These are phyloP conservation scores for Selaginella moellendorffii DNA, from an alignment of 75 land plant genomes.

Conservation along the genomic window DNA sequence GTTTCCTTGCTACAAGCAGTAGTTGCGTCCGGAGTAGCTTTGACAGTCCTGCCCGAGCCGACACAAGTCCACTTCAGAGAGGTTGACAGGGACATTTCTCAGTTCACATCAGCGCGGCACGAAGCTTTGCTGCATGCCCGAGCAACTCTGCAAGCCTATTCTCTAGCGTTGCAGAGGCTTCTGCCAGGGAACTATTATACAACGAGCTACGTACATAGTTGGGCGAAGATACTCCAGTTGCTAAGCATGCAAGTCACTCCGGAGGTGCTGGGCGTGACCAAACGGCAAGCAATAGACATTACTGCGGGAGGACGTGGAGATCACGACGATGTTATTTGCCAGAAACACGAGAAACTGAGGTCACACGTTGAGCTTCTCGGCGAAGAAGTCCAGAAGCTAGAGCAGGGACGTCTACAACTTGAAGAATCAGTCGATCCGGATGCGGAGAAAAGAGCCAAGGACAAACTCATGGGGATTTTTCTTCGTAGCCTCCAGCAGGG, in stretches of 20 bases:
- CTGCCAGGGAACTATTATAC: slow-evolving; percentile 65
- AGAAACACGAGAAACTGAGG: slow-evolving; percentile 35
- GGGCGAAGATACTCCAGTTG: slow-evolving; percentile 71
- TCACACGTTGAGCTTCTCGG: slow-evolving; percentile 40
- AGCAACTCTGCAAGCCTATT: slow-evolving; percentile 43
- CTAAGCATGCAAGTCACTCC: slow-evolving; percentile 26
- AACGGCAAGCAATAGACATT: slow-evolving; percentile 67
- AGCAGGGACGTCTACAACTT: slow-evolving; percentile 50
- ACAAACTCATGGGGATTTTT: slow-evolving; percentile 47
- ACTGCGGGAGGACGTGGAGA: slow-evolving; percentile 33
- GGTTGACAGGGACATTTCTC: slow-evolving; percentile 67
- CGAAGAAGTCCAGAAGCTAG: slow-evolving; percentile 41
- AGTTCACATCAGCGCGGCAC: slow-evolving; percentile 40
- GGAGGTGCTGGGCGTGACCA: slow-evolving; percentile 41
- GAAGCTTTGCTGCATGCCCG: slow-evolving; percentile 38
- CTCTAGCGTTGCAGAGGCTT: slow-evolving; percentile 56
- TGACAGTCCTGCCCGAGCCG: slow-evolving; percentile 84
- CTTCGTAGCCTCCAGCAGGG: slow-evolving; percentile 43
- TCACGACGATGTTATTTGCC: slow-evolving; percentile 28
- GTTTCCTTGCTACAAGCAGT: slow-evolving; percentile 73
- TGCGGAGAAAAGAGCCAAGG: slow-evolving; percentile 55
- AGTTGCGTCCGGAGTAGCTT: slow-evolving; percentile 55
- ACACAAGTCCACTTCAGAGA: slow-evolving; percentile 71
- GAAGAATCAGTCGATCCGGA: slow-evolving; percentile 54
- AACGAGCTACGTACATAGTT: slow-evolving; percentile 61